Base-by-base conservation (phyloP, 495 filamentous ascomycete species). In the Acidiella bohemica region DNA sequence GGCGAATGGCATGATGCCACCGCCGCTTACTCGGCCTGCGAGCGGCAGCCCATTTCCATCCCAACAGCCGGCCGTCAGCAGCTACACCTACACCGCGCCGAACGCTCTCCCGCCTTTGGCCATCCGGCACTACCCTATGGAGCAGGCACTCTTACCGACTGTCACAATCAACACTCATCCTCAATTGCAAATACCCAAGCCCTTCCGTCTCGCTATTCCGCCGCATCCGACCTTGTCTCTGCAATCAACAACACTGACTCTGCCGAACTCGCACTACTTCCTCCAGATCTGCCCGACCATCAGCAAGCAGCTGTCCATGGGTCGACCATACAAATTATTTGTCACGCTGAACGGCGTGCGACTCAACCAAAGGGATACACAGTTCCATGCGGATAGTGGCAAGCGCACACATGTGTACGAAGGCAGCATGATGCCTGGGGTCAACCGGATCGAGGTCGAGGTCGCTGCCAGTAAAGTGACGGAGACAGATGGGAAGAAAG, bases 281-380 rank as follows among this genome's bases (percentile, higher is more conserved):
- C 51, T 87, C 23, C 77, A 81, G 39, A 65, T 88, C 32, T 64
- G 65, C 19, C 77, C 78, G 0, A 68, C 66, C 6, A 57, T 87
- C 23, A 67, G 71, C 14, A 36, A 43, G 17, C 30, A 55, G 1
- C 42, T 67, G 16, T 64, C 64, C 23, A 67, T 75, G 12, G 61
- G 69, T 18, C 71, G 78, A 34, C 68, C 75, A 41, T 70, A 72
- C 52, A 80, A 75, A 46, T 47, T 80, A 29, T 74, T 82, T 49
- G 76, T 84, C 32, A 60, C 67, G 1, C 59, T 68, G 36, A 72
- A 64, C 36, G 50, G 51, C 24, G 48, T 36, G 17, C 35, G 53
- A 13, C 19, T 57, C 22, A 48, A 48, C 13, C 47, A 49, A 34
- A 36, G 54, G 21, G 49, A 51, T 31, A 45, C 43, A 17, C 29